Conservation (phyloP, 441 rosid species). For the Macaranga tanarius region DNA sequence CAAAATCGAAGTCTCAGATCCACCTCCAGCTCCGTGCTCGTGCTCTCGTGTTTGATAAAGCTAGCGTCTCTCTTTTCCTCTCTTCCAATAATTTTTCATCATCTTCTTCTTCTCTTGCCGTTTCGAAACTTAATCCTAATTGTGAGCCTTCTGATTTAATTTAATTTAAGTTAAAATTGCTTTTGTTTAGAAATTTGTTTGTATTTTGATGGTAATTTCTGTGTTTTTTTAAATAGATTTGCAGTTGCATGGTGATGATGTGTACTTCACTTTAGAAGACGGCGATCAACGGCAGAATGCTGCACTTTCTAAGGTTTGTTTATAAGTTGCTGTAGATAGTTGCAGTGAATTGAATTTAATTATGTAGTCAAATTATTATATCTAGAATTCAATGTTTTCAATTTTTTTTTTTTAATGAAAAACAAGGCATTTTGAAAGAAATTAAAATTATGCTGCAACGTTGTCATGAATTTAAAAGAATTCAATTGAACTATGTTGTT, state of each 20-base stretch:
- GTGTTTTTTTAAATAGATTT: conserved; percentile 44
- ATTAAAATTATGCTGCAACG: too few species aligned
- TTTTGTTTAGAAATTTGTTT: neutral
- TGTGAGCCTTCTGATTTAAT: conserved; percentile 37
- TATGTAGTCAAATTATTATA: too few species aligned
- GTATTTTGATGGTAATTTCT: neutral
- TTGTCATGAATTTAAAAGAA: too few species aligned
- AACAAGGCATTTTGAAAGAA: too few species aligned
- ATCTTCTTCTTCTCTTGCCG: conserved; percentile 39
- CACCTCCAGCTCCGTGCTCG: conserved; percentile 85
- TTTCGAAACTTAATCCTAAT: conserved; percentile 62
- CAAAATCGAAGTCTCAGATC: conserved; percentile 70
- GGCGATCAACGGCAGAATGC: conserved; percentile 45
- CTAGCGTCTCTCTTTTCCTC: conserved; percentile 57
- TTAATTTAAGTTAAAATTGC: neutral
- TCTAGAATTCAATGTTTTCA: too few species aligned
- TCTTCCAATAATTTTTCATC: conserved; percentile 36
- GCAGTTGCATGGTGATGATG: conserved; percentile 81
- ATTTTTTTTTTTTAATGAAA: too few species aligned
- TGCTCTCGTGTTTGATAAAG: conserved; percentile 84
- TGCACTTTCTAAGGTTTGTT: conserved; percentile 43
- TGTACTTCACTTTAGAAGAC: conserved; percentile 74
- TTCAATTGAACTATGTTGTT: too few species aligned
- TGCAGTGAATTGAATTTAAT: too few species aligned
- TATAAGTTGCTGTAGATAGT: too few species aligned